Conservation (phyloP, 2,329 filamentous ascomycete species). For the Colletotrichum destructivum region DNA sequence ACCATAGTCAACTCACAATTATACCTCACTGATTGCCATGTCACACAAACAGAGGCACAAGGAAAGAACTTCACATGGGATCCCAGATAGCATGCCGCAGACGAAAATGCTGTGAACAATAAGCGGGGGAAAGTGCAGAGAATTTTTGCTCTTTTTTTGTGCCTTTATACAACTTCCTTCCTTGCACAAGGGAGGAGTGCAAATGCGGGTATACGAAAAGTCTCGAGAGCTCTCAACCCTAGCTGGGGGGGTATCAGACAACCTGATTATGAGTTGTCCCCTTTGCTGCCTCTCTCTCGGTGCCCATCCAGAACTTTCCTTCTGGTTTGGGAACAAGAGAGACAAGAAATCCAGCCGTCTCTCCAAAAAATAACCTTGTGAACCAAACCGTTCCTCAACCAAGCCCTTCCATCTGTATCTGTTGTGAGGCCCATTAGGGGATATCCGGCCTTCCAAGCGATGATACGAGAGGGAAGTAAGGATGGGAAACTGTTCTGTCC, state of each 20-base stretch:
- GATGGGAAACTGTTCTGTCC: constrained; percentile 8
- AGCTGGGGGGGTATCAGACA: constrained; percentile 39
- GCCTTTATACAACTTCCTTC: constrained; percentile 57
- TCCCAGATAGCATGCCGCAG: too few relatives aligned
- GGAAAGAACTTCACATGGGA: not conserved
- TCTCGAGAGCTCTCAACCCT: constrained; percentile 25
- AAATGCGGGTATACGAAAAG: constrained; percentile 34
- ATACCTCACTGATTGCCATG: not conserved
- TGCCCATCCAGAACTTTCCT: constrained; percentile 33
- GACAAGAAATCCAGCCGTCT: constrained; percentile 29
- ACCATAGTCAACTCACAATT: not conserved
- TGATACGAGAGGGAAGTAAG: not conserved
- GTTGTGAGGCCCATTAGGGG: constrained; percentile 38
- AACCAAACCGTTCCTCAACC: constrained; percentile 15
- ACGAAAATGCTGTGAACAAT: too few relatives aligned
- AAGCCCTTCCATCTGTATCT: not conserved
- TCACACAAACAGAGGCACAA: not conserved
- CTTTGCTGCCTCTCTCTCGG: constrained; percentile 3
- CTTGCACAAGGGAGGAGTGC: constrained; percentile 49
- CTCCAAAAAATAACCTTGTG: constrained; percentile 40
- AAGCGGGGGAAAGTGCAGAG: constrained; percentile 27
- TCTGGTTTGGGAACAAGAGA: constrained; percentile 4
- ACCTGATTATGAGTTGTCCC: constrained; percentile 20
- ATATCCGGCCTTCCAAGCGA: constrained; percentile 36
- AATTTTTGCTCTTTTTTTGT: constrained; percentile 56